Conservation (phyloP, 305 asterid species). For the Fraxinus dipetala region DNA sequence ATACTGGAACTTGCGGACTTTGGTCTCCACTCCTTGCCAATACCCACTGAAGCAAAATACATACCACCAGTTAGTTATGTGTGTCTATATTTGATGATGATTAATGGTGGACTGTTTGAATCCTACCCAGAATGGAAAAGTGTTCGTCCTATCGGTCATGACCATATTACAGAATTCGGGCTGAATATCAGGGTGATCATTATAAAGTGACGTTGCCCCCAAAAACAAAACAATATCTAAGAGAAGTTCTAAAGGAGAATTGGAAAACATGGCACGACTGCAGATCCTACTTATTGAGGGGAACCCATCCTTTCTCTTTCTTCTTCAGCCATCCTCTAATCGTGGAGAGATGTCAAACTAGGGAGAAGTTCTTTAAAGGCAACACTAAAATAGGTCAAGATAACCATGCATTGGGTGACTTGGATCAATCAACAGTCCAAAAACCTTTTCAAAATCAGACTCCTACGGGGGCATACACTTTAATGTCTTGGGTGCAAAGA, state of each 20-base stretch:
- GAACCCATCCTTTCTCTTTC: not conserved
- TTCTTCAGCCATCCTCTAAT: not conserved
- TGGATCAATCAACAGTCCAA: not conserved
- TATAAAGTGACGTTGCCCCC: slow-evolving; percentile 7
- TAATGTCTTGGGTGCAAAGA: not conserved
- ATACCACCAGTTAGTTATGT: not conserved
- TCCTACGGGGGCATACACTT: not conserved
- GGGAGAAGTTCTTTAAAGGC: not conserved
- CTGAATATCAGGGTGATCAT: slow-evolving; percentile 12
- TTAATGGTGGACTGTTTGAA: not conserved
- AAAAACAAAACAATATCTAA: slow-evolving; percentile 1
- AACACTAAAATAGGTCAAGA: not conserved
- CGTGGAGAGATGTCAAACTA: not conserved
- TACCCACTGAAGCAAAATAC: slow-evolving; percentile 46
- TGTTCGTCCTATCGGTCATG: slow-evolving; percentile 6
- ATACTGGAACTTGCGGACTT: slow-evolving; percentile 54
- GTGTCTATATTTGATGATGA: not conserved
- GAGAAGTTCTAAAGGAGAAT: not conserved
- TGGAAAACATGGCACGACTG: not conserved
- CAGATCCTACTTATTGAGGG: not conserved
- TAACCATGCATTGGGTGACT: not conserved
- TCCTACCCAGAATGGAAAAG: slow-evolving; percentile 8
- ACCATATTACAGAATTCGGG: slow-evolving; percentile 8
- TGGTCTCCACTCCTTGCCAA: slow-evolving; percentile 89
- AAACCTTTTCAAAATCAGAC: not conserved